Conservation (phyloP, 371 early-diverging fungal species). For the Rhizopus sp. region DNA sequence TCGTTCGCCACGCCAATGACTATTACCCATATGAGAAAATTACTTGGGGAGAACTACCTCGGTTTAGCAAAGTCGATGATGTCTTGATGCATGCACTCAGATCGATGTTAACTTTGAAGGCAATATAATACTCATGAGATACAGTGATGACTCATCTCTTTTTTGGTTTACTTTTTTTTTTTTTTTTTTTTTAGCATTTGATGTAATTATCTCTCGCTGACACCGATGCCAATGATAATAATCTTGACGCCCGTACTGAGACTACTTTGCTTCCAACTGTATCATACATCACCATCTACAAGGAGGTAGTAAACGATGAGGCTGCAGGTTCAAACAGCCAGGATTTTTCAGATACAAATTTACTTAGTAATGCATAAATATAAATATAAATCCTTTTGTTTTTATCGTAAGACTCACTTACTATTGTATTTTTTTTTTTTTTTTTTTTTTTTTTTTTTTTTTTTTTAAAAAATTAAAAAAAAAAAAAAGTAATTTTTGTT, state of each 20-base stretch:
- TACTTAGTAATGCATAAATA: too few species aligned
- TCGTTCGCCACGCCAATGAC: background rate
- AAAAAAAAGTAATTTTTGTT: too few species aligned
- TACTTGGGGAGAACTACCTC: slow-evolving; percentile 3
- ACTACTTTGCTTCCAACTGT: background rate
- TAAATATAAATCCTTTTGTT: too few species aligned
- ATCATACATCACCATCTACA: too few species aligned
- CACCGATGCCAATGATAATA: background rate
- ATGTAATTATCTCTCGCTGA: background rate
- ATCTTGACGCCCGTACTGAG: background rate
- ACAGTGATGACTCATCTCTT: background rate
- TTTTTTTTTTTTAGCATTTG: too few species aligned
- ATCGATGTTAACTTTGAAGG: background rate
- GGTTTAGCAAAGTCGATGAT: background rate
- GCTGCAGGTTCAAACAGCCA: too few species aligned
- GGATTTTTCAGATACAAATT: too few species aligned
- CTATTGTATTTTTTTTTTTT: too few species aligned
- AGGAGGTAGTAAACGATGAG: too few species aligned
- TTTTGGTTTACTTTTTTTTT: slow-evolving; percentile 1
- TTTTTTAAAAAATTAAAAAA: too few species aligned
- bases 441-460: too few species aligned
- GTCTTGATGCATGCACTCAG: background rate
- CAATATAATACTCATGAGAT: background rate
- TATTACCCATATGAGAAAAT: slow-evolving; percentile 1
- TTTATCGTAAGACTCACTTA: too few species aligned